Evolutionary conservation across 495 filamentous ascomycete species (phyloP).

Genomic region (Eremomyces bilateralis): DNA sequence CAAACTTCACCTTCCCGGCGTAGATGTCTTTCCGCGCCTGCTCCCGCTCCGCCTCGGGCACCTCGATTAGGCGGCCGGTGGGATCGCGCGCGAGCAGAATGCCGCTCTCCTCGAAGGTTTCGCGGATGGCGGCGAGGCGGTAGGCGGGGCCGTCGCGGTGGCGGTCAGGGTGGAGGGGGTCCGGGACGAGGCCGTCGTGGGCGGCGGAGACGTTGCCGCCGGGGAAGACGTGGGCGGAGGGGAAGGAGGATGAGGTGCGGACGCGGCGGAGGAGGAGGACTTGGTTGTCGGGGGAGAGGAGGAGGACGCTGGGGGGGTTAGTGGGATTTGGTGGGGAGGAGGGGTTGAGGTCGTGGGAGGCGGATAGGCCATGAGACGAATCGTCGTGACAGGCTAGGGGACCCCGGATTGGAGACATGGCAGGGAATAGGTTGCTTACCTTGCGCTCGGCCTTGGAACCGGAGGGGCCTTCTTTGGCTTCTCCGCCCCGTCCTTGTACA

Average conservation of each 20-base stretch:
- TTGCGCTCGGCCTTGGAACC: too few species aligned
- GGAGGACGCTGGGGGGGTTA: constrained; percentile 54
- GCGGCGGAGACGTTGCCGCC: constrained; percentile 62
- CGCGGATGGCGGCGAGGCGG: constrained; percentile 58
- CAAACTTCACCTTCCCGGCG: constrained; percentile 33
- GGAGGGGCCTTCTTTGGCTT: too few species aligned
- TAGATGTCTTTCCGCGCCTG: constrained; percentile 48
- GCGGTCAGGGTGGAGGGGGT: constrained; percentile 21
- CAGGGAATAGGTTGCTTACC: too few species aligned
- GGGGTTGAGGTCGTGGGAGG: too few species aligned
- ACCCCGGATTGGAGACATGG: too few species aligned
- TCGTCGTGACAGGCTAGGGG: too few species aligned
- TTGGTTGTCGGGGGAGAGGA: constrained; percentile 69
- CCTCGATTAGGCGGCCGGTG: constrained; percentile 26
- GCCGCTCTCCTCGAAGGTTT: constrained; percentile 90
- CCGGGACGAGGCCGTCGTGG: constrained; percentile 43
- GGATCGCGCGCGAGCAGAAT: constrained; percentile 45
- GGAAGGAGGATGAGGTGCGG: constrained; percentile 56
- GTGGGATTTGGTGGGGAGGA: too few species aligned
- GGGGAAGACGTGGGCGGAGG: constrained; percentile 88
- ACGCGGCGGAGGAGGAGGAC: constrained; percentile 77
- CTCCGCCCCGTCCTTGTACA: too few species aligned
- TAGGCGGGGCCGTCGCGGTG: constrained; percentile 51
- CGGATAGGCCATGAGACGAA: too few species aligned
- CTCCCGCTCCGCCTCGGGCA: constrained; percentile 38